Percentiles rank a stretch among this genome's conserved stretches.
Conservation (phyloP, 371 early-diverging fungal species). For the Batkoa obscura region DNA sequence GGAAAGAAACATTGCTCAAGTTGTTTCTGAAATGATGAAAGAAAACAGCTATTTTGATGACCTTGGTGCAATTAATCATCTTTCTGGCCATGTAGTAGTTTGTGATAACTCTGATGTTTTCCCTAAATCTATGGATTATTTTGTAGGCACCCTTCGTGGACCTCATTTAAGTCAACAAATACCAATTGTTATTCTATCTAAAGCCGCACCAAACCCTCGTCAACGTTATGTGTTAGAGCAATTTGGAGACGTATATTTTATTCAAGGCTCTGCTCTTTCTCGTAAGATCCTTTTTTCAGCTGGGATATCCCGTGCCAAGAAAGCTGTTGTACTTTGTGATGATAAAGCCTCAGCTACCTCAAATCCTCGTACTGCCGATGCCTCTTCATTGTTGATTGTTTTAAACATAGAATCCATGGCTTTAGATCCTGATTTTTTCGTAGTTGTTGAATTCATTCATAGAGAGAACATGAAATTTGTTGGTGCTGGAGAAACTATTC, state of each 20-base stretch:
- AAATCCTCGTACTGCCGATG: slow-evolving; percentile 24
- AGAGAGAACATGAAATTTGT: slow-evolving; percentile 48
- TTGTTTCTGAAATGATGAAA: slow-evolving; percentile 3
- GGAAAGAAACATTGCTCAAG: slow-evolving; percentile 3
- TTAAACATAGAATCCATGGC: slow-evolving; percentile 46
- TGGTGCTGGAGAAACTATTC: slow-evolving; percentile 27
- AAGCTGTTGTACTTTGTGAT: slow-evolving; percentile 32
- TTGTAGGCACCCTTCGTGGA: slow-evolving; percentile 1
- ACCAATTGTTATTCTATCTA: slow-evolving; percentile 36
- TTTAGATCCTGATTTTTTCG: slow-evolving; percentile 20
- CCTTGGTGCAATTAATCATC: background rate
- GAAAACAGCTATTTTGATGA: background rate
- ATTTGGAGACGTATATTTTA: slow-evolving; percentile 26
- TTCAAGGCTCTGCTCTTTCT: slow-evolving; percentile 32
- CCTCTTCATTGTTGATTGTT: slow-evolving; percentile 32
- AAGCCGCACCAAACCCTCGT: slow-evolving; percentile 17
- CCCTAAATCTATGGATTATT: slow-evolving; percentile 5
- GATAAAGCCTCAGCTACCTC: slow-evolving; percentile 6
- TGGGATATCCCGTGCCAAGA: slow-evolving; percentile 22
- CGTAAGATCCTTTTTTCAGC: slow-evolving; percentile 31
- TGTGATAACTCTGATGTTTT: slow-evolving; percentile 2
- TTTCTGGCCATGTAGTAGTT: background rate
- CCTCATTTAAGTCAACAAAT: background rate
- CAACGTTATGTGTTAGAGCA: slow-evolving; percentile 16
- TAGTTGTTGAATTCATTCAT: slow-evolving; percentile 43